These are phyloP conservation scores for Pseudogymnoascus sp. DNA, from an alignment of 2,329 filamentous ascomycete genomes.

Conservation along the genomic window DNA sequence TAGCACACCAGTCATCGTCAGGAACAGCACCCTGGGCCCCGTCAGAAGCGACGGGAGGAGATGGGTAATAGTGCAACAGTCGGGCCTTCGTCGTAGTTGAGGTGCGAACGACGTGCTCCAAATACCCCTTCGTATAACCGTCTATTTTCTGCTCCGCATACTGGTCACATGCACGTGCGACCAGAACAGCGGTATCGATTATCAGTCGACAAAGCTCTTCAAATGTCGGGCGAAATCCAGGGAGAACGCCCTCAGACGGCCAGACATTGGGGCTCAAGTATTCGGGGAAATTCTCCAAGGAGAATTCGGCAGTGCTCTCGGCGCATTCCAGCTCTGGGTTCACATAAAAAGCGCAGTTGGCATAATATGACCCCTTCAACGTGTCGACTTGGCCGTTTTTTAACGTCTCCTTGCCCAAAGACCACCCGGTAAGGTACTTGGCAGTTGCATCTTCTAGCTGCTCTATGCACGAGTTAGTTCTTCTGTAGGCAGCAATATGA, in stretches of 20 bases:
- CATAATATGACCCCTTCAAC: conserved; percentile 77
- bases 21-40: conserved; percentile 34
- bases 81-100: conserved; percentile 88
- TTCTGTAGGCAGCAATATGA: neutral
- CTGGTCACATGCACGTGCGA: conserved; percentile 82
- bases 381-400: conserved; percentile 73
- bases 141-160: conserved; percentile 75
- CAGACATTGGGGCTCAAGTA: conserved; percentile 89
- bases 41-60: conserved; percentile 33
- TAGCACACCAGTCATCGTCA: conserved; percentile 92
- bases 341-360: conserved; percentile 74
- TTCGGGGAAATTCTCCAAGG: conserved; percentile 64
- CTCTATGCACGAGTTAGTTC: conserved; percentile 32
- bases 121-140: conserved; percentile 68
- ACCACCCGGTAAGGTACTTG: conserved; percentile 69
- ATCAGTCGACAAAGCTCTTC: conserved; percentile 74
- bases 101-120: conserved; percentile 79
- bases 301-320: conserved; percentile 51
- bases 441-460: conserved; percentile 53
- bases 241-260: conserved; percentile 63
- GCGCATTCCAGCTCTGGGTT: conserved; percentile 56
- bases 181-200: conserved; percentile 82
- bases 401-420: conserved; percentile 73
- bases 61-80: conserved; percentile 87
- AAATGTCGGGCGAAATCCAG: conserved; percentile 67